Conservation (phyloP, 2,329 filamentous ascomycete species). For the Juglanconis juglandina region DNA sequence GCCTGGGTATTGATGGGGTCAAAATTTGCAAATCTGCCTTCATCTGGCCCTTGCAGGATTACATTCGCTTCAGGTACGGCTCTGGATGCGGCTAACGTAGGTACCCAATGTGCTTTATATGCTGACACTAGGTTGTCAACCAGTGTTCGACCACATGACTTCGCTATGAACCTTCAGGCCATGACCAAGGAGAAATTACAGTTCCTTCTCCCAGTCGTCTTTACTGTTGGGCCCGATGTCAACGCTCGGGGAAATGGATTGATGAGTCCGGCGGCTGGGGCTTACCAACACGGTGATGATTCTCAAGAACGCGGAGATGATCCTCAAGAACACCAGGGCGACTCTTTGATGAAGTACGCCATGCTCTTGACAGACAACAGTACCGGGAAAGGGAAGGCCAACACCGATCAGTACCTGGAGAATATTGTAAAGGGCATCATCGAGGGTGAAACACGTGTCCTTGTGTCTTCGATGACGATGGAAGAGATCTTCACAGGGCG, state of each 20-base stretch:
- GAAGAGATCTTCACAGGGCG: conserved; percentile 62
- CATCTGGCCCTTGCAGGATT: conserved; percentile 68
- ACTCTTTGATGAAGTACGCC: conserved; percentile 76
- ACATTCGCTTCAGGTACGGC: conserved; percentile 44
- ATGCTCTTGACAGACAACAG: conserved; percentile 66
- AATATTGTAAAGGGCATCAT: conserved; percentile 89
- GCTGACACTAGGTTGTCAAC: conserved; percentile 25
- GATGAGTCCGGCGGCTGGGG: conserved; percentile 10
- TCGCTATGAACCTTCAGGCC: conserved; percentile 76
- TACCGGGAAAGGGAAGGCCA: conserved; percentile 37
- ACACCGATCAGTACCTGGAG: conserved; percentile 61
- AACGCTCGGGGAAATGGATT: conserved; percentile 52
- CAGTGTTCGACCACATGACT: conserved; percentile 74
- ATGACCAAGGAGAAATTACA: conserved; percentile 90
- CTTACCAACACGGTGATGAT: conserved; percentile 24
- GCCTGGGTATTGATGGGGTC: conserved; percentile 70
- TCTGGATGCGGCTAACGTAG: conserved; percentile 19
- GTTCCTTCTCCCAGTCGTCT: conserved; percentile 77
- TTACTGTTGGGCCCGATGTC: conserved; percentile 79
- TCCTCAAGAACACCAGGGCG: conserved; percentile 47
- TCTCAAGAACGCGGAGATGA: conserved; percentile 25
- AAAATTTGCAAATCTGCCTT: conserved; percentile 76
- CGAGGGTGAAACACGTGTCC: conserved; percentile 79
- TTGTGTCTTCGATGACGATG: conserved; percentile 89
- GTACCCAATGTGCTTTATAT: neutral